Conservation (phyloP, 2,329 filamentous ascomycete genomes). For the Trichophyton mentagrophytes region DNA sequence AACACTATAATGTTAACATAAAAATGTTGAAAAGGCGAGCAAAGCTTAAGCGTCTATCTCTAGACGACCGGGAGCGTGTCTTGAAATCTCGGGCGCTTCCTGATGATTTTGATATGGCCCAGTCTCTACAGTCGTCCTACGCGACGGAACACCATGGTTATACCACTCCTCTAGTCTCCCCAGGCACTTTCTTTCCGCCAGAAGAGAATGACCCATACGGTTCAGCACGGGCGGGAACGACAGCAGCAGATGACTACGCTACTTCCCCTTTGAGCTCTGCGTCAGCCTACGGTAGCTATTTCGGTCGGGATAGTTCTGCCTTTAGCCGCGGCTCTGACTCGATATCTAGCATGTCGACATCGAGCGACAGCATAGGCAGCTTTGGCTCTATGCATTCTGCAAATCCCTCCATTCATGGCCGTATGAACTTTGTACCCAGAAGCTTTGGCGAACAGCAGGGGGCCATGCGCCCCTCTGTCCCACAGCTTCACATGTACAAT, state of each 20-base stretch:
- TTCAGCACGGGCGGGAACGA: constrained; percentile 19
- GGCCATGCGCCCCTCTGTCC: constrained; percentile 6
- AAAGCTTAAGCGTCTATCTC: constrained; percentile 49
- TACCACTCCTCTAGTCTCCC: constrained; percentile 38
- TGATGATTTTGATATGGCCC: constrained; percentile 48
- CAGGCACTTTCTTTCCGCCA: constrained; percentile 25
- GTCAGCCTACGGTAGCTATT: constrained; percentile 26
- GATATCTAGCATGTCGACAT: constrained; percentile 17
- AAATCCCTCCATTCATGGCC: constrained; percentile 6
- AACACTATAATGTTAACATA: constrained; percentile 2
- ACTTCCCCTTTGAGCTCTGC: constrained; percentile 26
- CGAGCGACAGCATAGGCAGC: constrained; percentile 18
- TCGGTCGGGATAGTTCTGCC: constrained; percentile 16
- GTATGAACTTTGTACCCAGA: constrained; percentile 7
- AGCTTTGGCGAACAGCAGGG: constrained; percentile 11
- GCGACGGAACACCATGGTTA: constrained; percentile 31
- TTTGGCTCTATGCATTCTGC: constrained; percentile 19
- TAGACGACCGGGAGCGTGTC: constrained; percentile 49
- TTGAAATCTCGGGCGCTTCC: constrained; percentile 48
- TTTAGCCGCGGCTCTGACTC: constrained; percentile 15
- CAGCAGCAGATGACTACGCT: constrained; percentile 26
- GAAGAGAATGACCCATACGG: constrained; percentile 18
- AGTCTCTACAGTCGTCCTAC: constrained; percentile 45
- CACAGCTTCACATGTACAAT: constrained; percentile 8
- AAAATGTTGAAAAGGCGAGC: constrained; percentile 37